These are phyloP conservation scores for Bodo saltans DNA, from an alignment of 78 protist genomes.

Conservation along the genomic window DNA sequence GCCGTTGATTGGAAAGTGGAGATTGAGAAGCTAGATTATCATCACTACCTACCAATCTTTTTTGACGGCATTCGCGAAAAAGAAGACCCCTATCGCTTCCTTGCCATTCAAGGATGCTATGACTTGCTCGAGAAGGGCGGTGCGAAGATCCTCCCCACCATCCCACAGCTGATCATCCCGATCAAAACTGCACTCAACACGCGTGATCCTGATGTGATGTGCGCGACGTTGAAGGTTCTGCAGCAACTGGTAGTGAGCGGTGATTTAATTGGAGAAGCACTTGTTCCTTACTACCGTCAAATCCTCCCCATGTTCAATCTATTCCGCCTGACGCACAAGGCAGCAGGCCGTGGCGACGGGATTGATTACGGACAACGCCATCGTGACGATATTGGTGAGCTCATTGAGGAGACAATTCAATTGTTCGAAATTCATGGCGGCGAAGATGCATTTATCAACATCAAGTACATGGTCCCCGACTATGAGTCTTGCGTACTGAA, in stretches of 20 bases:
- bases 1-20: constrained; percentile 77
- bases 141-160: constrained; percentile 69
- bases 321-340: constrained; percentile 60
- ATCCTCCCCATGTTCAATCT: constrained; percentile 85
- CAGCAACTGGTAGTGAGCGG: constrained; percentile 76
- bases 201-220: constrained; percentile 72
- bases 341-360: constrained; percentile 65
- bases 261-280: constrained; percentile 74
- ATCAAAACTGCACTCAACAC: constrained; percentile 84
- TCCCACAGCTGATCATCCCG: constrained; percentile 90
- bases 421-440: constrained; percentile 67
- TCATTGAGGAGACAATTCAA: constrained; percentile 84
- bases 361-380: constrained; percentile 78
- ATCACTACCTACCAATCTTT: constrained; percentile 91
- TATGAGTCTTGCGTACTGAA: constrained; percentile 64
- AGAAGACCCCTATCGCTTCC: constrained; percentile 80
- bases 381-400: constrained; percentile 74
- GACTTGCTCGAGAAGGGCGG: constrained; percentile 73
- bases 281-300: constrained; percentile 89
- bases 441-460: constrained; percentile 83
- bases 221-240: constrained; percentile 65
- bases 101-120: constrained; percentile 71
- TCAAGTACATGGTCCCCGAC: constrained; percentile 88
- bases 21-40: constrained; percentile 82
- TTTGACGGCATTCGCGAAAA: constrained; percentile 87